A percentile compares a stretch with the other conserved stretches of the same genome.
Evolutionary conservation across 306 rosid genomes (phyloP).

Genomic region (Cucurbita maxima): DNA sequence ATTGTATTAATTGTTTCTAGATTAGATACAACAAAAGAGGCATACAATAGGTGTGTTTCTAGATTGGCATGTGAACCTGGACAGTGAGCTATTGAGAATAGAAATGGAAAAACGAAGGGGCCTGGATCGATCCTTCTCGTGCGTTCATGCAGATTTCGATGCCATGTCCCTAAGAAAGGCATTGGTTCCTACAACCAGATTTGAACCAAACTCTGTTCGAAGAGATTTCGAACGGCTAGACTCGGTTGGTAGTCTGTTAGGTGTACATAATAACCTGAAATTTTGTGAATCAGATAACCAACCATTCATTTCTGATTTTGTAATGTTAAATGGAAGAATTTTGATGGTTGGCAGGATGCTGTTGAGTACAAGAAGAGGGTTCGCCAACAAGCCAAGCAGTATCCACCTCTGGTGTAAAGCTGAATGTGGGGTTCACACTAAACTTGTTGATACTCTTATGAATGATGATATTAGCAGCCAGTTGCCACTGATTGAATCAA

Average conservation of each 20-base stretch:
- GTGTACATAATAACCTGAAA: background rate
- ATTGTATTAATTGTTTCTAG: background rate
- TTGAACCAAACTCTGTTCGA: background rate
- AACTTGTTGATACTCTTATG: constrained; percentile 7
- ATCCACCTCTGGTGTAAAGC: constrained; percentile 61
- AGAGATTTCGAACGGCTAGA: background rate
- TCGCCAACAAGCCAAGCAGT: constrained; percentile 81
- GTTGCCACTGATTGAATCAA: constrained; percentile 21
- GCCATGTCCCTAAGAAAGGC: background rate
- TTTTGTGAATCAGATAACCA: background rate
- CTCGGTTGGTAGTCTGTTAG: background rate
- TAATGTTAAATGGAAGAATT: constrained; percentile 10
- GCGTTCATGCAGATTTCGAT: background rate
- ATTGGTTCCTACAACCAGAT: background rate
- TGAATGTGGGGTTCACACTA: constrained; percentile 12
- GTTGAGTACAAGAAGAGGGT: constrained; percentile 73
- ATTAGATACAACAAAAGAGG: background rate
- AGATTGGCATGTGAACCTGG: background rate
- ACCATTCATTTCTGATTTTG: background rate
- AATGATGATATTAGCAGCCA: constrained; percentile 20
- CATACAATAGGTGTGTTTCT: background rate
- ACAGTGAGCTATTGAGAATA: background rate
- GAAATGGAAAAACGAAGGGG: background rate
- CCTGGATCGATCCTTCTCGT: background rate
- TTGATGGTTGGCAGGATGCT: constrained; percentile 40